These are phyloP conservation scores for Simplicillium aogashimaense DNA, from an alignment of 2,329 filamentous ascomycete species.

Conservation along the genomic window DNA sequence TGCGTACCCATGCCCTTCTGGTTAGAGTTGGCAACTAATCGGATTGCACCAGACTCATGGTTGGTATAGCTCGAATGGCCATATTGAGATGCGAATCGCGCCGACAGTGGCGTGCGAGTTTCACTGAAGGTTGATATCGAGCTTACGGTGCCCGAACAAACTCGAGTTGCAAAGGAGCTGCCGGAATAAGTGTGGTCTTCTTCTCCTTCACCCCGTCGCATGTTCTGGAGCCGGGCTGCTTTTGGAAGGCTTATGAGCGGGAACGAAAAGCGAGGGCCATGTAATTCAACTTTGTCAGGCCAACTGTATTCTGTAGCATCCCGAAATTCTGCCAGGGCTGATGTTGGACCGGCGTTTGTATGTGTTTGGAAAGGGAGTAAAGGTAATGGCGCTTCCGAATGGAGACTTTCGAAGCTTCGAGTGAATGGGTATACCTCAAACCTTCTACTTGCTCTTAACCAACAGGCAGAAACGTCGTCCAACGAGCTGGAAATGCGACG, in stretches of 20 bases:
- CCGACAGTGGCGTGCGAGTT: conserved; percentile 16
- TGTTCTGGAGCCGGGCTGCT: conserved; percentile 22
- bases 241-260: conserved; percentile 26
- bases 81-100: conserved; percentile 5
- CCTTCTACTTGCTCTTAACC: conserved; percentile 3
- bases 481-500: conserved; percentile 6
- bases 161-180: conserved; percentile 16
- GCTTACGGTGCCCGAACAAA: conserved; percentile 19
- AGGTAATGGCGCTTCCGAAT: conserved; percentile 9
- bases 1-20: too few species aligned
- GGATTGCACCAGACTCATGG: background rate
- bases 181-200: conserved; percentile 24
- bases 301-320: background rate
- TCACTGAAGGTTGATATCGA: conserved; percentile 15
- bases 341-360: conserved; percentile 3
- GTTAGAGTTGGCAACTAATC: too few species aligned
- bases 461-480: background rate
- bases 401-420: conserved; percentile 20
- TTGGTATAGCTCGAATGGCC: background rate
- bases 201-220: conserved; percentile 21
- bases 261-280: conserved; percentile 19
- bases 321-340: too few species aligned
- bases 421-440: conserved; percentile 14
- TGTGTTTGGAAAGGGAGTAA: background rate
- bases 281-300: too few species aligned